Percentiles rank a stretch among this genome's conserved stretches.
Conservation (phyloP, 2,329 filamentous ascomycete genomes). For the Trichoderma pleuroti region DNA sequence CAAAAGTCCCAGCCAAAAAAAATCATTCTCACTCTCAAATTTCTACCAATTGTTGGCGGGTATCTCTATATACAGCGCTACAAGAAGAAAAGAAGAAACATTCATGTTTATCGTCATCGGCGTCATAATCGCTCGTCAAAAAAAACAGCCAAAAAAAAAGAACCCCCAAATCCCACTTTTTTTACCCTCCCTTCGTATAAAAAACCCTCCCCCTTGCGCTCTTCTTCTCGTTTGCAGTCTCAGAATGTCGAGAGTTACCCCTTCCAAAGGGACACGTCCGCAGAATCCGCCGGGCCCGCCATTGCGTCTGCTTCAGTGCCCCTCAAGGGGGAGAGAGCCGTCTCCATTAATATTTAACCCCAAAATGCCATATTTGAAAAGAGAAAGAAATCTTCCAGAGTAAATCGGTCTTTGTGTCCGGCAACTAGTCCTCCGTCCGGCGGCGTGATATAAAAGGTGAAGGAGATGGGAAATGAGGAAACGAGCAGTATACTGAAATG, state of each 20-base stretch:
- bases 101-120: conserved; percentile 19
- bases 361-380: neutral
- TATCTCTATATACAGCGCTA: conserved; percentile 33
- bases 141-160: neutral
- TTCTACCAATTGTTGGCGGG: conserved; percentile 26
- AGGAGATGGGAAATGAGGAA: neutral
- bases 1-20: conserved; percentile 10
- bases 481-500: neutral
- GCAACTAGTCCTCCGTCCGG: conserved; percentile 28
- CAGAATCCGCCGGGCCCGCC: neutral
- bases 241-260: neutral
- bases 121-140: conserved; percentile 12
- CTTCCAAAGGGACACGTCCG: neutral
- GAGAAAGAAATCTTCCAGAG: neutral
- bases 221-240: neutral
- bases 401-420: neutral
- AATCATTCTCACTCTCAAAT: conserved; percentile 26
- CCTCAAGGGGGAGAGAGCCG: neutral
- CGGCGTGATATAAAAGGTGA: conserved; percentile 19
- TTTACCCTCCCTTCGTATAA: neutral
- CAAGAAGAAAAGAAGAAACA: neutral
- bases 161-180: neutral
- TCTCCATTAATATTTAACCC: conserved; percentile 6
- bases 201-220: neutral
- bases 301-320: neutral